These are phyloP conservation scores for Eutypella sp. DNA, from an alignment of 2,329 filamentous ascomycete species.

Conservation along the genomic window DNA sequence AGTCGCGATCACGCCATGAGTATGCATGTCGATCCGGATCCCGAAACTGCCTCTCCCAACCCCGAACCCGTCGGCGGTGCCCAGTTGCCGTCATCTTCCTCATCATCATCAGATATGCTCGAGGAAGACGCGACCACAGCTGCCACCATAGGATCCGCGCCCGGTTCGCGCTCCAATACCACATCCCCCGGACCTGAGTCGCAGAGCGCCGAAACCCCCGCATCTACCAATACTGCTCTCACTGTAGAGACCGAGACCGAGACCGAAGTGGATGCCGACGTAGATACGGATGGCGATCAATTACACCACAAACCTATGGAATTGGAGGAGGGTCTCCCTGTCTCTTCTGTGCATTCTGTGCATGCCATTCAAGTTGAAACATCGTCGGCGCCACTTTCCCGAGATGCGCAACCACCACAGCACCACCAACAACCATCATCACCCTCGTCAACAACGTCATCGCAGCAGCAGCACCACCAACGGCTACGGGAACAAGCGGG, in stretches of 20 bases:
- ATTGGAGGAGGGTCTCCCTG: slow-evolving; percentile 14
- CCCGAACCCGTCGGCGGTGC: slow-evolving; percentile 19
- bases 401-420: slow-evolving; percentile 2
- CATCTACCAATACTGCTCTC: background rate
- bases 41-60: slow-evolving; percentile 12
- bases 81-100: too few relatives aligned
- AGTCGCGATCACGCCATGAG: background rate
- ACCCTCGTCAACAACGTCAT: background rate
- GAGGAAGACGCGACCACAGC: slow-evolving; percentile 6
- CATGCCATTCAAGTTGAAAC: slow-evolving; percentile 6
- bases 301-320: slow-evolving; percentile 17
- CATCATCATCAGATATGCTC: slow-evolving; percentile 2
- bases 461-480: background rate
- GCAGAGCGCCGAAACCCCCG: slow-evolving; percentile 13
- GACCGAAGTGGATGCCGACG: too few relatives aligned
- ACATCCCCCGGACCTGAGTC: slow-evolving; percentile 22
- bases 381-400: slow-evolving; percentile 5
- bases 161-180: slow-evolving; percentile 20
- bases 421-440: background rate
- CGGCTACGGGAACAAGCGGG: slow-evolving; percentile 1
- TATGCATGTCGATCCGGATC: slow-evolving; percentile 13
- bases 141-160: too few relatives aligned
- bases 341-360: too few relatives aligned
- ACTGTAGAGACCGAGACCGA: background rate
- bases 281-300: background rate